A percentile compares a stretch with the other conserved stretches of the same genome.
phyloP scores from a whole-genome alignment of 768 basidiomycete genomes.

The Scleroderma bovista region DNA sequence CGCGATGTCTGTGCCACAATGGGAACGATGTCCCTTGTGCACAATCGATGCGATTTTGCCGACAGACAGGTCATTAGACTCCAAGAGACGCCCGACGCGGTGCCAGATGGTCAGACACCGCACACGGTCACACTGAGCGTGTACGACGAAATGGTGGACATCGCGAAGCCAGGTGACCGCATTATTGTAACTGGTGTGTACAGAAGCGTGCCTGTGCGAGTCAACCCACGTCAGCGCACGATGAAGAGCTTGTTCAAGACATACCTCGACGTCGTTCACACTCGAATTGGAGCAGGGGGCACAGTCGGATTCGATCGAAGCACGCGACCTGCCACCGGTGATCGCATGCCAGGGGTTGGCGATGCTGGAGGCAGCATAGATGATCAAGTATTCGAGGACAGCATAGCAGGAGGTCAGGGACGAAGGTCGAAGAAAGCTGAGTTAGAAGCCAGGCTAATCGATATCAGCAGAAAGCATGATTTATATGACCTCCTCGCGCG shows the following conservation, averaged over 20 bases:
- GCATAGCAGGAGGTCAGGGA: conserved; percentile 29
- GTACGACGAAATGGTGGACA: conserved; percentile 97
- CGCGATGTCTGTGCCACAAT: conserved; percentile 86
- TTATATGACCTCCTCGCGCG: conserved; percentile 82
- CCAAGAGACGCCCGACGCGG: conserved; percentile 96
- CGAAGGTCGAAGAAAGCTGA: conserved; percentile 51
- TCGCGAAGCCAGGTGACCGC: conserved; percentile 94
- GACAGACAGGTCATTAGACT: conserved; percentile 93
- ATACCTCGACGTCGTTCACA: conserved; percentile 91
- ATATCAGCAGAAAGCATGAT: conserved; percentile 69
- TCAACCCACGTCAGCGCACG: conserved; percentile 86
- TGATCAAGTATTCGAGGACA: conserved; percentile 52
- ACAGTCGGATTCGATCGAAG: conserved; percentile 73
- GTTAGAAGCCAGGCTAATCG: conserved; percentile 71
- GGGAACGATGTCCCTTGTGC: conserved; percentile 91
- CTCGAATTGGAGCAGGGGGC: conserved; percentile 61
- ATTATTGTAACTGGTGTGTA: conserved; percentile 90
- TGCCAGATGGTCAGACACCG: conserved; percentile 97
- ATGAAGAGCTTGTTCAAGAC: conserved; percentile 98
- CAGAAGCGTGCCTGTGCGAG: conserved; percentile 90
- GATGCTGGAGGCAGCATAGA: conserved; percentile 67
- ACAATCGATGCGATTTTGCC: conserved; percentile 95
- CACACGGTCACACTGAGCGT: conserved; percentile 95
- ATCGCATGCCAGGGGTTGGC: conserved; percentile 63
- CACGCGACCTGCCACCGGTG: conserved; percentile 66